Evolutionary conservation across 768 basidiomycete species (phyloP), one percentile per base, ranked within the genome.

Genomic region (Macrocybe gigantea): DNA sequence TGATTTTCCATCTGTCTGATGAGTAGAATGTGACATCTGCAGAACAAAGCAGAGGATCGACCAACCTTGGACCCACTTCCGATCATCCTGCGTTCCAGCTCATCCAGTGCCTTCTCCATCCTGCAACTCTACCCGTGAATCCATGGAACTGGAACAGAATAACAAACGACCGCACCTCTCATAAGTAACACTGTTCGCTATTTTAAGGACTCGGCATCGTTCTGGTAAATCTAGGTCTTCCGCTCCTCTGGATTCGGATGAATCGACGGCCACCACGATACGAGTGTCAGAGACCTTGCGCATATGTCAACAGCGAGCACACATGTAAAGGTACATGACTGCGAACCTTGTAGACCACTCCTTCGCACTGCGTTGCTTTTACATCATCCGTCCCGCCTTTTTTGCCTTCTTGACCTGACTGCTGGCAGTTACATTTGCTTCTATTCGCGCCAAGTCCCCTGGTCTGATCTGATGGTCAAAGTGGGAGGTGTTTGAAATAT

Each of bases 111-210:
- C 52, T 83, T 83, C 48, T 91, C 88, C 93, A 97, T 96, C 53
- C 93, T 92, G 48, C 47, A 46, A 9, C 8, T 14, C 14, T 40
- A 9, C 12, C n/a, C 31, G 8, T 13, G 30, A 22, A 7, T 32
- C 22, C 1, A 11, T 4, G 40, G 14, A 13, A 36, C 5, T 7
- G 38, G 2, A 10, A 32, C 30, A 29, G 34, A 30, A 3, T 4
- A 38, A 11, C 14, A 38, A 14, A 31, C 7, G 12, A 31, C 32
- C 52, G 38, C 60, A 81, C 88, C 93, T 77, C 56, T 93, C 91
- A 61, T 88, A 93, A 0, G 94, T 98, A 11, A 90, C 82, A 47
- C 84, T 92, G 56, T 97, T 97, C 9, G 93, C 93, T 2, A 95
- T 73, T 60, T 97, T 97, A 44, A 97, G 62, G 44, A 93, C 68